Evolutionary conservation across 2,329 filamentous ascomycete species (phyloP).

Genomic region (Diaporthe helianthi): DNA sequence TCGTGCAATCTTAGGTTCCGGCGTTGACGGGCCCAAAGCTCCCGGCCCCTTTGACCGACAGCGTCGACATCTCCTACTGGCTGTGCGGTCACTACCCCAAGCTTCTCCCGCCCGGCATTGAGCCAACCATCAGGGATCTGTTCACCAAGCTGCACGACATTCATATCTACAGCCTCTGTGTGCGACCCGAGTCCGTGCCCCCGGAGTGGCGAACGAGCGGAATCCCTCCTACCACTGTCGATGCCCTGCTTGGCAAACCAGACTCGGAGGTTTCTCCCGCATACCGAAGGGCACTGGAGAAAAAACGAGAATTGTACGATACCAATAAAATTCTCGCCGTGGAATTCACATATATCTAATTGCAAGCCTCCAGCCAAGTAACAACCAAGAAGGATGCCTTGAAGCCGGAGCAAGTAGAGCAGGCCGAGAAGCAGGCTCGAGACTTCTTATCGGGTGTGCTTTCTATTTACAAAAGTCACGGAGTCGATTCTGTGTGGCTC

Average conservation of each 20-base stretch:
- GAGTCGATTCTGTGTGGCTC: not conserved
- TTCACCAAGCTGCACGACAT: not conserved
- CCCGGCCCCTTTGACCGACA: not conserved
- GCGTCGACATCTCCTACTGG: conserved; percentile 9
- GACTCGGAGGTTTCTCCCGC: not conserved
- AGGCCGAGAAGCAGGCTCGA: not conserved
- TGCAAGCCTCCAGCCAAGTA: not conserved
- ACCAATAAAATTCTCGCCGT: too few species aligned
- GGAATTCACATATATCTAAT: not conserved
- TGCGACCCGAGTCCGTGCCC: not conserved
- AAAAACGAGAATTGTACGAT: not conserved
- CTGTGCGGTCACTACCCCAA: not conserved
- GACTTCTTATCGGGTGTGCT: not conserved
- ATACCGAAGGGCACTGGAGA: not conserved
- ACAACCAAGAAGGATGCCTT: not conserved
- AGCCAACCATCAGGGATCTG: not conserved
- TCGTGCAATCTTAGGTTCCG: not conserved
- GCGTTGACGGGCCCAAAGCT: not conserved
- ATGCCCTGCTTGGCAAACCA: not conserved
- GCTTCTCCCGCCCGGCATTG: not conserved
- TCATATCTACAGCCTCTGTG: not conserved
- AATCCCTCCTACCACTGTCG: not conserved
- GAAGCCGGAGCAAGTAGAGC: not conserved
- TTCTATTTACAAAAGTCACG: not conserved
- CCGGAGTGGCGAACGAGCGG: not conserved